Evolutionary conservation across 371 early-diverging fungal genomes (phyloP), one percentile per base, ranked within the genome.

Genomic region (Blastocladiella emersonii): DNA sequence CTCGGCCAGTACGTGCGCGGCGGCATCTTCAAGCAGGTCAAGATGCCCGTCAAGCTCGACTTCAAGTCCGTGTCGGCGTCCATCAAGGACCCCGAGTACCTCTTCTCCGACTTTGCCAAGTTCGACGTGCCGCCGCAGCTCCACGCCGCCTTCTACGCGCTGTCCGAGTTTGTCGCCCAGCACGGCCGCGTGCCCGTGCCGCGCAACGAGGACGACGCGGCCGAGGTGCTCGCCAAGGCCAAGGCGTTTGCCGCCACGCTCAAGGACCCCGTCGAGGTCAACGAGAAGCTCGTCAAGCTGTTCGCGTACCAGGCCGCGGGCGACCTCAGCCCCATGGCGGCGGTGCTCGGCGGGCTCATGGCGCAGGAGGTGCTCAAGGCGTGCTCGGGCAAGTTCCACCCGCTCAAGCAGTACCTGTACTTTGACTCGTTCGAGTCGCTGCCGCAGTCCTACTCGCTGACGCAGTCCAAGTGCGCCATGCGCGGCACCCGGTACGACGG

Each of bases 351-450:
- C 68, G 99, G 99, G 63, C 77, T 98, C 56, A 93, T 92, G 36
- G 99, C 99, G 25, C 99, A 99, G 77, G 99, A 99, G 77, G 98
- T 96, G 15, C 81, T 99, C 35, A 99, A 99, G 84, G 84, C 79
- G 17, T 76, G 81, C 77, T 91, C 92, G 72, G 95, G 93, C 64
- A 99, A 99, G 72, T 99, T 99, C 78, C 75, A 76, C 64, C 99
- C 99, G 19, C 87, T 99, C 65, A 71, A 84, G 56, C 99, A 99
- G 79, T 92, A 84, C 79, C 77, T 98, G 76, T 99, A 97, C 79
- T 97, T 97, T 82, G 98, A 99, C 78, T 90, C 95, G 19, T 80
- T 96, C 53, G 98, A 99, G 76, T 90, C 91, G 25, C 76, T 98
- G 61, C 95, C 96, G 32, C 71, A 74, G 25, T 77, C 79, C 34